A percentile compares a stretch with the other conserved stretches of the same genome.
Evolutionary conservation across 2,329 filamentous ascomycete species (phyloP).

Genomic region (Pseudopithomyces maydicus): DNA sequence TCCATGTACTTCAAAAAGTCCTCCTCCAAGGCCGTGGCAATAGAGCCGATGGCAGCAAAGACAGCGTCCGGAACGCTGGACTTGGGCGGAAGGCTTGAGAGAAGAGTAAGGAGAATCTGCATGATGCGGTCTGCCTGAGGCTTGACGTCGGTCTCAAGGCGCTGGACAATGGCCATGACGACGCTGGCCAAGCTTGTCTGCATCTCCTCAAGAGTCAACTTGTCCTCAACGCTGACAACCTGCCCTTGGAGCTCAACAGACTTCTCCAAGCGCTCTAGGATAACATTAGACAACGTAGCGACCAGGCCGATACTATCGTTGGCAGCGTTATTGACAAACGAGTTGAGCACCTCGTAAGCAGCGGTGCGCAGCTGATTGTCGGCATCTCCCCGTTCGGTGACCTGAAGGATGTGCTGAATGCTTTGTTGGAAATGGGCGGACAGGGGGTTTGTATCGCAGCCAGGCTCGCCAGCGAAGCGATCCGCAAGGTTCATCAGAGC

Average conservation of each 20-base stretch:
- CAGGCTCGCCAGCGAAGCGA: conserved; percentile 86
- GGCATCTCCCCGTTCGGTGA: conserved; percentile 81
- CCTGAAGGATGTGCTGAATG: conserved; percentile 79
- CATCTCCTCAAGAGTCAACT: conserved; percentile 94
- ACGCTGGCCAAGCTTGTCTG: conserved; percentile 94
- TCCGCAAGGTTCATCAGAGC: conserved; percentile 98
- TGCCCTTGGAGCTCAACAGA: conserved; percentile 88
- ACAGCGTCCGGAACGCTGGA: conserved; percentile 93
- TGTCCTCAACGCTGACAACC: conserved; percentile 96
- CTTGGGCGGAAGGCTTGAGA: conserved; percentile 78
- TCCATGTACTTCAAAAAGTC: conserved; percentile 99
- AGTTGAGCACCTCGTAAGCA: conserved; percentile 94
- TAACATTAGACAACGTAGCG: conserved; percentile 81
- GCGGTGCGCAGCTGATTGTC: conserved; percentile 92
- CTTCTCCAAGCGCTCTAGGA: conserved; percentile 88
- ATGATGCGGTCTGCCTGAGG: conserved; percentile 94
- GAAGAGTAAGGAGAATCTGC: conserved; percentile 81
- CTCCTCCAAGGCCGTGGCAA: conserved; percentile 88
- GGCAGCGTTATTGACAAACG: conserved; percentile 89
- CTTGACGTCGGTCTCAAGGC: conserved; percentile 87
- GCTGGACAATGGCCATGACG: conserved; percentile 86
- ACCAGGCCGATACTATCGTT: conserved; percentile 82
- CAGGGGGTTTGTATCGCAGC: conserved; percentile 78
- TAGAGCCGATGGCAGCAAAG: conserved; percentile 89
- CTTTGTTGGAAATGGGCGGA: conserved; percentile 94